Evolutionary conservation across 805 yeast genomes (phyloP), one percentile per base, ranked within the genome.

Genomic region (Pichia membranifaciens): DNA sequence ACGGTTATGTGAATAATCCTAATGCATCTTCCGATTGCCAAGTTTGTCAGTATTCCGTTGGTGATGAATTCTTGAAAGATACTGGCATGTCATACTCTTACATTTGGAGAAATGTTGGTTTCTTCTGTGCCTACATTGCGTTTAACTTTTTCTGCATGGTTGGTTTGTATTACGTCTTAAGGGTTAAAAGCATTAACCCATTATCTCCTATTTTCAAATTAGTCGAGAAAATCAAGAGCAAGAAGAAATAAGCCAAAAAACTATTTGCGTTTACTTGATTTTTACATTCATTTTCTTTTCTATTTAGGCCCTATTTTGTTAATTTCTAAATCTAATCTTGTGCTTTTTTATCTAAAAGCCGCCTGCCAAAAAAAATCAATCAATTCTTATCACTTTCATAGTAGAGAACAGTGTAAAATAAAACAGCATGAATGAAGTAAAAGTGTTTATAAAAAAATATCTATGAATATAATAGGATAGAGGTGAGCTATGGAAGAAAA

Each of bases 21-120:
- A 57, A 67, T 37, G 80, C 75, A 23, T 70, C 78, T 0, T 35
- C 60, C 1, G 50, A 64, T 34, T 80, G 84, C 66, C 73, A 71
- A 13, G 76, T 71, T 63, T 80, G 84, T 56, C 52, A 59, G 41
- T 72, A 64, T 56, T 45, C 55, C 2, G 65, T 64, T 43, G 79
- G 78, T 41, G 80, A 77, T 55, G 70, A 72, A 18, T 78, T 66
- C 50, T 59, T 83, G 56, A 47, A 52, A 0, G 58, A 67, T 10
- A 64, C 77, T 41, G 69, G 72, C 44, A 68, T 77, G 46, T 58
- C 62, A 12, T 80, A 66, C 58, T 44, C 59, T 33, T 62, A 76
- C 45, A 63, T 81, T 42, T 82, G 88, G 87, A 75, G 88, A 65
- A 80, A 83, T 54, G 61, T 82, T 51, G 89, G 89, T 2, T 67